These are phyloP conservation scores for Lasiosphaeriaceae sp. DNA, from an alignment of 495 filamentous ascomycete genomes.

Conservation along the genomic window DNA sequence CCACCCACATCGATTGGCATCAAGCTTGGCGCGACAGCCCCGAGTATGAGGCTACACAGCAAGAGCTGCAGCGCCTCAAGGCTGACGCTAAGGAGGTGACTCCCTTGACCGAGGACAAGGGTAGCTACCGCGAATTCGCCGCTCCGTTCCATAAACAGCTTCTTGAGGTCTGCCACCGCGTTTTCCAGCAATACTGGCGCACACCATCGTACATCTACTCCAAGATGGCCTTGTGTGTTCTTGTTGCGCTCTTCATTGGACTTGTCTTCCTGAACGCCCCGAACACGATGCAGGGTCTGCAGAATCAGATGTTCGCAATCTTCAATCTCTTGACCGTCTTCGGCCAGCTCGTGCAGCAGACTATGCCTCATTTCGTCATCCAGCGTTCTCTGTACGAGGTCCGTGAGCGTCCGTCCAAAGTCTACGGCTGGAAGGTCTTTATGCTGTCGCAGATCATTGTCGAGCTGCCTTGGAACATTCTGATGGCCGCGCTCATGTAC, in stretches of 20 bases:
- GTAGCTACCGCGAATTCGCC: constrained; percentile 52
- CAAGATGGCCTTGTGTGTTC: constrained; percentile 53
- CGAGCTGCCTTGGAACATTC: constrained; percentile 71
- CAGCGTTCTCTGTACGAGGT: constrained; percentile 80
- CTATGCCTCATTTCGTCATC: constrained; percentile 78
- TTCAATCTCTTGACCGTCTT: constrained; percentile 81
- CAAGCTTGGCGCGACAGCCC: constrained; percentile 71
- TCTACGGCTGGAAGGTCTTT: constrained; percentile 79
- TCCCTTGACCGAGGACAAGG: constrained; percentile 24
- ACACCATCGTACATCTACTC: constrained; percentile 84
- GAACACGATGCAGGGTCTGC: constrained; percentile 70
- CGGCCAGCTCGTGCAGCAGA: constrained; percentile 71
- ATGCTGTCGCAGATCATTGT: constrained; percentile 73
- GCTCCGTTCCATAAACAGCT: constrained; percentile 54
- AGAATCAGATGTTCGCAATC: constrained; percentile 83
- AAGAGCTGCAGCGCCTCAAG: constrained; percentile 68
- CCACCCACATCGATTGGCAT: constrained; percentile 77
- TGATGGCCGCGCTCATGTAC: constrained; percentile 66
- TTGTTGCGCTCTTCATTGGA: constrained; percentile 73
- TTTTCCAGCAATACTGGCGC: constrained; percentile 89
- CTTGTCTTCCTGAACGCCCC: constrained; percentile 79
- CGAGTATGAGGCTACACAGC: constrained; percentile 64
- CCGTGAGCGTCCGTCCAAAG: constrained; percentile 79
- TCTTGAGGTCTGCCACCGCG: constrained; percentile 52
- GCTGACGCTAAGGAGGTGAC: constrained; percentile 49